Evolutionary conservation across 2,329 filamentous ascomycete genomes (phyloP).

Genomic region (Exophiala sideris): DNA sequence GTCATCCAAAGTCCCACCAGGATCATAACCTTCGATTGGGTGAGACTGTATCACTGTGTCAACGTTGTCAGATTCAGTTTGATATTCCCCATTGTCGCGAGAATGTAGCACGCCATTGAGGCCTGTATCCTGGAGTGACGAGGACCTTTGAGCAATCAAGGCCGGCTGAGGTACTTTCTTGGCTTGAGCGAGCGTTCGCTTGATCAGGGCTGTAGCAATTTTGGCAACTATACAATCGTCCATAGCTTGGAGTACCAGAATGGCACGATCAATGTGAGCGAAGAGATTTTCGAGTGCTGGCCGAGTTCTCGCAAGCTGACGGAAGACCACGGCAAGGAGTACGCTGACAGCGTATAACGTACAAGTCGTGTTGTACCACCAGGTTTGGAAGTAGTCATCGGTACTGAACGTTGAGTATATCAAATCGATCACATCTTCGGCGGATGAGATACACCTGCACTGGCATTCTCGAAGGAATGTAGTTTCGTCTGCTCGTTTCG

Average conservation of each 20-base stretch:
- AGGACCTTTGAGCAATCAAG: neutral
- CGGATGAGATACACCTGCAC: conserved; percentile 35
- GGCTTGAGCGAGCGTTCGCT: conserved; percentile 12
- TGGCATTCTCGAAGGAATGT: conserved; percentile 30
- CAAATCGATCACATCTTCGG: conserved; percentile 39
- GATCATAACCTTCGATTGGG: neutral
- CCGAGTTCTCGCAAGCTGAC: conserved; percentile 35
- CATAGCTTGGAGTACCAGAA: conserved; percentile 42
- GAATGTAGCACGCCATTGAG: neutral
- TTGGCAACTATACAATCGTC: conserved; percentile 41
- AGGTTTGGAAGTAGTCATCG: conserved; percentile 43
- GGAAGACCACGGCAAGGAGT: conserved; percentile 34
- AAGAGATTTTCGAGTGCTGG: conserved; percentile 31
- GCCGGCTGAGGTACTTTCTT: conserved; percentile 11
- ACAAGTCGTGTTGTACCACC: conserved; percentile 46
- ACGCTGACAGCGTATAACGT: conserved; percentile 36
- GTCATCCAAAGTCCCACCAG: neutral
- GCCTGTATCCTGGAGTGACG: neutral
- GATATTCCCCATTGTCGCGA: neutral
- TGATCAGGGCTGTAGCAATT: conserved; percentile 30
- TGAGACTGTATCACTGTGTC: conserved; percentile 1
- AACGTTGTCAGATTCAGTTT: neutral
- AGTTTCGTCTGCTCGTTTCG: conserved; percentile 31
- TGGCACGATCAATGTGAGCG: conserved; percentile 36
- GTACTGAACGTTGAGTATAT: conserved; percentile 40